Evolutionary conservation across 306 rosid species (phyloP).

Genomic region (Astragalus membranaceus): DNA sequence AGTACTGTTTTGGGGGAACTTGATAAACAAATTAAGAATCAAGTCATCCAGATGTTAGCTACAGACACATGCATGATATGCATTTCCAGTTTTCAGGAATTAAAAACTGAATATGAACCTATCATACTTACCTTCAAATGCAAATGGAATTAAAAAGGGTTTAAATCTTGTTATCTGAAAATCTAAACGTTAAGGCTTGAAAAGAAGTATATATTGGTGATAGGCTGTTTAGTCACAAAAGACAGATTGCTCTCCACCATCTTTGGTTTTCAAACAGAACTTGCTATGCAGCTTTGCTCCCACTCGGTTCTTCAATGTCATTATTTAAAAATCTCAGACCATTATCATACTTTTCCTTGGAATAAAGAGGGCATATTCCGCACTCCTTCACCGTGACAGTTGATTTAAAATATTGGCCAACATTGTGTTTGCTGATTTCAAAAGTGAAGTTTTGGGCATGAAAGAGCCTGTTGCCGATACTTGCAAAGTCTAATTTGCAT

Average conservation of each 20-base stretch:
- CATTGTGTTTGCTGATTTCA: background rate
- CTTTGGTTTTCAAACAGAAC: background rate
- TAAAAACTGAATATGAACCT: no score
- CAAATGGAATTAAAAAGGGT: no score
- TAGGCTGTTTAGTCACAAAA: no score
- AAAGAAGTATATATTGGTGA: no score
- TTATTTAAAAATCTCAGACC: background rate
- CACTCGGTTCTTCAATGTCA: background rate
- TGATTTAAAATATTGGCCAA: background rate
- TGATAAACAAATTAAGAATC: no score
- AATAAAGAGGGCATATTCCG: background rate
- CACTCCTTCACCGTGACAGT: background rate
- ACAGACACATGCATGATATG: no score
- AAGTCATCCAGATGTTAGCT: no score
- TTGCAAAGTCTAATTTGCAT: background rate
- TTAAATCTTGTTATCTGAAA: no score
- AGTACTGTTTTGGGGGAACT: no score
- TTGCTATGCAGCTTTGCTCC: background rate
- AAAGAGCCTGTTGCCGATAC: background rate
- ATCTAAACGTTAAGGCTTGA: no score
- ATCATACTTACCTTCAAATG: no score
- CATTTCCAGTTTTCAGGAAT: no score
- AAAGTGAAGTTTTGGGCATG: background rate
- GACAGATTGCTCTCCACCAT: background rate
- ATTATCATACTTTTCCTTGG: background rate